A percentile compares a stretch with the other conserved stretches of the same genome.
These are phyloP conservation scores for Aspergillus proliferans DNA, from an alignment of 2,329 filamentous ascomycete genomes.

Conservation along the genomic window DNA sequence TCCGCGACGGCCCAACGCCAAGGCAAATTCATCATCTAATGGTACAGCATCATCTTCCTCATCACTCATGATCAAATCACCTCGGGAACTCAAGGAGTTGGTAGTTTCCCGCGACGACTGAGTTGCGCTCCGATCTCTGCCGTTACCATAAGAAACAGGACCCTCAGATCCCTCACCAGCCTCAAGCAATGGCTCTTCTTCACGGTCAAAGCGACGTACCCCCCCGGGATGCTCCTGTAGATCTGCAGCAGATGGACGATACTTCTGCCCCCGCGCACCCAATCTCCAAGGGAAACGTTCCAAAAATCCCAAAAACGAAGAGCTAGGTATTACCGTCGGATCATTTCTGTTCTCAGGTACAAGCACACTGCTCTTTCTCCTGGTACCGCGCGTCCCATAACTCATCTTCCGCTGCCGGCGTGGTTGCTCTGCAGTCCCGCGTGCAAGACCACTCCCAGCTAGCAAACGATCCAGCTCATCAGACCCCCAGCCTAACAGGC, in stretches of 20 bases:
- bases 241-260: conserved; percentile 86
- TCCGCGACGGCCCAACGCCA: conserved; percentile 68
- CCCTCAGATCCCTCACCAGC: conserved; percentile 46
- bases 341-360: conserved; percentile 53
- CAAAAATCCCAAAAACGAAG: conserved; percentile 77
- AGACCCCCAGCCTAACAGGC: conserved; percentile 68
- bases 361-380: conserved; percentile 51
- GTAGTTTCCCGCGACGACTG: conserved; percentile 72
- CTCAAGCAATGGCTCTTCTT: conserved; percentile 66
- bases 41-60: conserved; percentile 92
- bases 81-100: conserved; percentile 79
- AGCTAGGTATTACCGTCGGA: conserved; percentile 83
- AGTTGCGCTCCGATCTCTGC: conserved; percentile 66
- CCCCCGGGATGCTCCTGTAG: conserved; percentile 75
- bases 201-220: conserved; percentile 39
- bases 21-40: conserved; percentile 84
- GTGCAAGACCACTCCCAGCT: conserved; percentile 53
- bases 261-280: conserved; percentile 69
- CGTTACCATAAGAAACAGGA: conserved; percentile 8
- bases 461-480: conserved; percentile 82
- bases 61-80: conserved; percentile 86
- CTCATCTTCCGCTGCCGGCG: conserved; percentile 76
- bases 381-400: conserved; percentile 66
- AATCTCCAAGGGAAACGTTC: conserved; percentile 78
- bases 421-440: conserved; percentile 54